Conservation (phyloP, 2,329 filamentous ascomycete species). For the Escovopsis sp. region DNA sequence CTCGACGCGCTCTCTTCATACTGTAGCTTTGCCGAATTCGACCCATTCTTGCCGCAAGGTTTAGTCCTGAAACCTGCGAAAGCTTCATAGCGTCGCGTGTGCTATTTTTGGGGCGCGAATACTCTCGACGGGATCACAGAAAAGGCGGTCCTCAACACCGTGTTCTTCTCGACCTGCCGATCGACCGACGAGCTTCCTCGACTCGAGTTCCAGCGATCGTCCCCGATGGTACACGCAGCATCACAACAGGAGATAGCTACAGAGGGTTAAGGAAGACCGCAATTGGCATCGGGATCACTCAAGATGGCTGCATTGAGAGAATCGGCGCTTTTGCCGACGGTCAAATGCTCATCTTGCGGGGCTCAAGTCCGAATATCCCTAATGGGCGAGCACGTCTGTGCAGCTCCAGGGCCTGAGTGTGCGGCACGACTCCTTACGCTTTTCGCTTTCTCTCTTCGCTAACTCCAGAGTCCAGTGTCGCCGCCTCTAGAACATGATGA, state of each 20-base stretch:
- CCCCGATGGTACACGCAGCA: slow-evolving; percentile 1
- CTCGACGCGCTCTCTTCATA: too few relatives aligned
- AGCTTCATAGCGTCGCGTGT: too few relatives aligned
- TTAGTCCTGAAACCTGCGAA: background rate
- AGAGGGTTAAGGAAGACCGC: background rate
- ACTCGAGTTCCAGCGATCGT: too few relatives aligned
- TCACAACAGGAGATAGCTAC: background rate
- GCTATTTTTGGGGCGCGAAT: too few relatives aligned
- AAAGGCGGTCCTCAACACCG: background rate
- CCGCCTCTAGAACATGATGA: slow-evolving; percentile 22
- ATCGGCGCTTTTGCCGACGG: slow-evolving; percentile 61
- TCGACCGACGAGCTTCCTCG: background rate
- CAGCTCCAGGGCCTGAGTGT: slow-evolving; percentile 33
- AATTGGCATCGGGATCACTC: slow-evolving; percentile 3
- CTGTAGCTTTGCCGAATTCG: slow-evolving; percentile 1
- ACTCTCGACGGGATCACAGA: background rate
- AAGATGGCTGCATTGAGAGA: slow-evolving; percentile 40
- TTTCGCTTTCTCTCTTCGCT: background rate
- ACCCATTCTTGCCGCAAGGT: background rate
- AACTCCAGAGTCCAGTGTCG: slow-evolving; percentile 16
- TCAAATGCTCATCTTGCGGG: slow-evolving; percentile 77
- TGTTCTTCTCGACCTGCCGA: background rate
- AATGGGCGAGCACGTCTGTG: slow-evolving; percentile 76
- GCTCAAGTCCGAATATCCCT: slow-evolving; percentile 66
- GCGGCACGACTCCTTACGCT: slow-evolving; percentile 7